phyloP scores from a whole-genome alignment of 345 rosid genomes.

The Sonneratia caseolaris region DNA sequence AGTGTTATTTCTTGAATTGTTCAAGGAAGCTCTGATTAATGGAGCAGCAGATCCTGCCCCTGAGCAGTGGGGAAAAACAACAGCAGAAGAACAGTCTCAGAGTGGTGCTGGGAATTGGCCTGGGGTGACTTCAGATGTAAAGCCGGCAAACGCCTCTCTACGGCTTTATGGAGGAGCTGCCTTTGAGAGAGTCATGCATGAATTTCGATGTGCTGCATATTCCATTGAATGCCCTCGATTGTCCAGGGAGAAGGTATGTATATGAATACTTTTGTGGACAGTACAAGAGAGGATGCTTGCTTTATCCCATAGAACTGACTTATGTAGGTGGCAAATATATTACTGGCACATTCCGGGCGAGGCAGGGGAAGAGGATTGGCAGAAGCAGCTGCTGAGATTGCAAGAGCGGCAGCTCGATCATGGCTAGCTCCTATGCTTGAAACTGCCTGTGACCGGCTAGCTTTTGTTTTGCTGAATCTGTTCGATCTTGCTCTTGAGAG shows the following conservation, averaged over 20 bases:
- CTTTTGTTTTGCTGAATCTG: conserved; percentile 77
- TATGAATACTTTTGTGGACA: too few species aligned
- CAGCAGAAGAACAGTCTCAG: conserved; percentile 68
- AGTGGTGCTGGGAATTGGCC: conserved; percentile 97
- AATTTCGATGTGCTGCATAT: conserved; percentile 90
- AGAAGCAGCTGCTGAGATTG: conserved; percentile 95
- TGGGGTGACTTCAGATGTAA: conserved; percentile 57
- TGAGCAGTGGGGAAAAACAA: conserved; percentile 95
- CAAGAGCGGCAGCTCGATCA: conserved; percentile 87
- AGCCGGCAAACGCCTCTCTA: conserved; percentile 86
- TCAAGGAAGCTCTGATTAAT: conserved; percentile 78
- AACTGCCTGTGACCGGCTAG: conserved; percentile 88
- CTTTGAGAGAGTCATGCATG: conserved; percentile 90
- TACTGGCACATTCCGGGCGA: conserved; percentile 88
- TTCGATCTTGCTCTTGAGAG: conserved; percentile 88
- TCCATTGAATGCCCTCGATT: conserved; percentile 88
- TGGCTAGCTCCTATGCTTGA: conserved; percentile 98
- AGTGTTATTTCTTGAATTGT: conserved; percentile 10
- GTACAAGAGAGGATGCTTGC: not conserved
- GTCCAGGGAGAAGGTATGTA: conserved; percentile 82
- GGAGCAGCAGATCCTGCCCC: conserved; percentile 99
- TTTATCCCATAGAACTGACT: not conserved
- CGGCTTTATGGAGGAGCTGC: conserved; percentile 98
- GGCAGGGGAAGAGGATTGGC: conserved; percentile 82
- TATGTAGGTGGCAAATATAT: conserved; percentile 80